A percentile compares a stretch with the other conserved stretches of the same genome.
Evolutionary conservation across 139 green algal species (phyloP).

Genomic region (Chlorella sp.): DNA sequence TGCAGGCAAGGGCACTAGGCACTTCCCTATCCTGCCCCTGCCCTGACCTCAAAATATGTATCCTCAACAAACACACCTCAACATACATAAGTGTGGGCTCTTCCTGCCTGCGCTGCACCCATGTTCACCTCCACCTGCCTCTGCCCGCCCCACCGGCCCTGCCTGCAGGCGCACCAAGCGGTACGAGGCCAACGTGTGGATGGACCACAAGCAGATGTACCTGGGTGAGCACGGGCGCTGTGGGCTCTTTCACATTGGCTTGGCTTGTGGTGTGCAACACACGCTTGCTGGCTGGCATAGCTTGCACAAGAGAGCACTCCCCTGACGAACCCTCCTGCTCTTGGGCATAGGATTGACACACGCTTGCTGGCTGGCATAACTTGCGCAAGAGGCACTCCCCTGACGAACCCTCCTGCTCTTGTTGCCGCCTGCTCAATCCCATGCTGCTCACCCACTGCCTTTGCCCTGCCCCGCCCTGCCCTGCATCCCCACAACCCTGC

Average conservation of each 20-base stretch:
- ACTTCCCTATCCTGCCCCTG: no score
- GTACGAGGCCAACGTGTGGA: conserved; percentile 34
- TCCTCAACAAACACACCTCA: no score
- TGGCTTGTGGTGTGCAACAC: not conserved
- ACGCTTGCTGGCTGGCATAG: not conserved
- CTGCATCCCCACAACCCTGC: not conserved
- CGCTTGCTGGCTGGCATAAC: no score
- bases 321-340: not conserved
- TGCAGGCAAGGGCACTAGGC: no score
- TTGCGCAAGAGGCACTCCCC: no score
- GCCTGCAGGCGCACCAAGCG: conserved; percentile 25
- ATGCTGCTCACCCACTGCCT: not conserved
- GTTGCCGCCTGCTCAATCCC: not conserved
- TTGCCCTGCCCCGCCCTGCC: not conserved
- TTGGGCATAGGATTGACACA: no score
- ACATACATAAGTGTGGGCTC: no score
- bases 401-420: not conserved
- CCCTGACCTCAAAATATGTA: not conserved
- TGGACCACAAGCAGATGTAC: conserved; percentile 42
- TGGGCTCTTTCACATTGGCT: not conserved
- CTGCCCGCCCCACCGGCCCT: not conserved
- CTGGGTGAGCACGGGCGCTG: conserved; percentile 3
- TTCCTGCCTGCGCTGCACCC: not conserved
- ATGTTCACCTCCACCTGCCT: not conserved
- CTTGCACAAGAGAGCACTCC: no score